These are phyloP conservation scores for Trichoderma asperelloides DNA, from an alignment of 495 filamentous ascomycete genomes.

Conservation along the genomic window DNA sequence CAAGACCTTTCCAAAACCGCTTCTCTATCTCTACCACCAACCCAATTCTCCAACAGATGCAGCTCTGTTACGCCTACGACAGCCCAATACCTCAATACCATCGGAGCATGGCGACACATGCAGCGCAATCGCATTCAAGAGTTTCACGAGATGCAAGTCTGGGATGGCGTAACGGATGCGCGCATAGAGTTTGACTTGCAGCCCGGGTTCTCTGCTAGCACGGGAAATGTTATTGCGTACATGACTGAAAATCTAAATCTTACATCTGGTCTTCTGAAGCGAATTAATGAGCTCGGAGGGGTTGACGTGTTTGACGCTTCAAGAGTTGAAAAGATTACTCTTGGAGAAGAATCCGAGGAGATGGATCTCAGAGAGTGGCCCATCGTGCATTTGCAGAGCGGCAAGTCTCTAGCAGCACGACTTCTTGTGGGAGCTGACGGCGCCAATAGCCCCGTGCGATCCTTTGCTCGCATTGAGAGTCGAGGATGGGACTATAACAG, in stretches of 20 bases:
- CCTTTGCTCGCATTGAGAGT: conserved; percentile 76
- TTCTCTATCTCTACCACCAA: conserved; percentile 52
- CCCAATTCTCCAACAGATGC: conserved; percentile 82
- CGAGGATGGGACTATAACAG: conserved; percentile 89
- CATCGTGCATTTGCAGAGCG: conserved; percentile 57
- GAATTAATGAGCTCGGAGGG: conserved; percentile 58
- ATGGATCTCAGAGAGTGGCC: conserved; percentile 82
- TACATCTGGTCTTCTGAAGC: conserved; percentile 60
- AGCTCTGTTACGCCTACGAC: conserved; percentile 88
- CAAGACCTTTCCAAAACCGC: conserved; percentile 66
- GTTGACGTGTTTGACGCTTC: conserved; percentile 65
- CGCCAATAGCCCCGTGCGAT: conserved; percentile 84
- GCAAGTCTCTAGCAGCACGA: conserved; percentile 60
- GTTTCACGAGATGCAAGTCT: conserved; percentile 91
- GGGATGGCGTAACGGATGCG: conserved; percentile 86
- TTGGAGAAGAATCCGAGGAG: conserved; percentile 59
- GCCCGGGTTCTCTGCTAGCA: conserved; percentile 33
- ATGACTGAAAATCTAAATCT: conserved; percentile 96
- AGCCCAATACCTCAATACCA: conserved; percentile 57
- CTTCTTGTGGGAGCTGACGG: conserved; percentile 91
- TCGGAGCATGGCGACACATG: conserved; percentile 81
- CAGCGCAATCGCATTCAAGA: conserved; percentile 62
- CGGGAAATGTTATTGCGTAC: conserved; percentile 62
- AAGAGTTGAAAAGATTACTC: conserved; percentile 64
- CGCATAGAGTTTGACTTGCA: conserved; percentile 82